A percentile compares a stretch with the other conserved stretches of the same genome.
phyloP scores from a whole-genome alignment of 176 grass and related monocot genomes.

The Zizania latifolia region DNA sequence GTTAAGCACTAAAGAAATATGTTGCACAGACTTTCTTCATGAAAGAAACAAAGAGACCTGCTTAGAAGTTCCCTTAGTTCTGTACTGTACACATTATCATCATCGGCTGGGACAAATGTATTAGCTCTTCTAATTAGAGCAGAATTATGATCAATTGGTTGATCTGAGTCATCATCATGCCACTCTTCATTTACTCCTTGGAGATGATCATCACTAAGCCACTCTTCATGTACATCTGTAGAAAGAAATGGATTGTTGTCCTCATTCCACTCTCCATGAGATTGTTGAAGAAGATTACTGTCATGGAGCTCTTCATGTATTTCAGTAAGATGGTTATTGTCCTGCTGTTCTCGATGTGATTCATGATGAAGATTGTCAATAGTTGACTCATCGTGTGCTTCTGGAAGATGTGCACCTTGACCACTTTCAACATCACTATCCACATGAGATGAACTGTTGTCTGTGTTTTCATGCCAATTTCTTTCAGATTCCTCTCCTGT shows the following conservation, averaged over 20 bases:
- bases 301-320: slow-evolving; percentile 46
- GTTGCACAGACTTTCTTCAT: not conserved
- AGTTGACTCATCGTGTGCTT: slow-evolving; percentile 44
- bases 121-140: slow-evolving; percentile 59
- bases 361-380: slow-evolving; percentile 41
- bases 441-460: slow-evolving; percentile 31
- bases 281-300: slow-evolving; percentile 40
- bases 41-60: slow-evolving; percentile 51
- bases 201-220: slow-evolving; percentile 51
- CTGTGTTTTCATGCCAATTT: slow-evolving; percentile 55
- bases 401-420: slow-evolving; percentile 22
- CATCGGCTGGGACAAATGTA: slow-evolving; percentile 60
- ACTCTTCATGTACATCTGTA: slow-evolving; percentile 46
- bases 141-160: slow-evolving; percentile 43
- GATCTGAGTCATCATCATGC: slow-evolving; percentile 55
- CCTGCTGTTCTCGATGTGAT: slow-evolving; percentile 44
- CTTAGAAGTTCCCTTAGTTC: slow-evolving; percentile 84
- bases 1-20: not conserved
- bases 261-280: slow-evolving; percentile 45
- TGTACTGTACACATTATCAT: slow-evolving; percentile 78
- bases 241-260: not conserved
- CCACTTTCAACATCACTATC: slow-evolving; percentile 32
- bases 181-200: slow-evolving; percentile 57
- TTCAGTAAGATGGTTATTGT: slow-evolving; percentile 32
- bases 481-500: slow-evolving; percentile 35